Evolutionary conservation across 305 asterid genomes (phyloP).

Genomic region (Vinca major): DNA sequence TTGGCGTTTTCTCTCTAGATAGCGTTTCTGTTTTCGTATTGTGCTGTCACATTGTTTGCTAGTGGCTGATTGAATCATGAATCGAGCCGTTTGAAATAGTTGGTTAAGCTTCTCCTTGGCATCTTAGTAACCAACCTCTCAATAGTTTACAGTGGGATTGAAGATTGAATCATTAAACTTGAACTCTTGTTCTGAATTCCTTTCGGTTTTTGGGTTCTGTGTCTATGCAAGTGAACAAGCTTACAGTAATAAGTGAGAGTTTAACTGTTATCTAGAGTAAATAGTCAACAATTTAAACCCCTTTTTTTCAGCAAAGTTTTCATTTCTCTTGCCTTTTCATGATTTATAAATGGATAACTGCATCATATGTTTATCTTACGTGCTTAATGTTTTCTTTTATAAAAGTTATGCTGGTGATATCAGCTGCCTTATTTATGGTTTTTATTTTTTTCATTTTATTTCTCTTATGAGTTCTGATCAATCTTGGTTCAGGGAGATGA

Average conservation of each 20-base stretch:
- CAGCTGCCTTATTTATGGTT: neutral
- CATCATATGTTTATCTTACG: neutral
- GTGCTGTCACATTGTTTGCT: no score
- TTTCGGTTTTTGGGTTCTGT: neutral
- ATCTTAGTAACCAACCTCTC: no score
- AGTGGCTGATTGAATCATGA: no score
- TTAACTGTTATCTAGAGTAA: neutral
- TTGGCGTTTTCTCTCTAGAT: no score
- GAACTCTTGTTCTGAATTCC: neutral
- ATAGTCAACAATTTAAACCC: neutral
- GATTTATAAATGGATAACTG: neutral
- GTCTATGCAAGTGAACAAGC: neutral
- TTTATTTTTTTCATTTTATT: slow-evolving; percentile 5
- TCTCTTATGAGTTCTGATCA: slow-evolving; percentile 14
- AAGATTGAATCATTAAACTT: neutral
- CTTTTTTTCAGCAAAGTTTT: neutral
- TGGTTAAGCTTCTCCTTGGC: no score
- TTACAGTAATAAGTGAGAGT: neutral
- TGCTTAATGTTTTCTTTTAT: slow-evolving; percentile 3
- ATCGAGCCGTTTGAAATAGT: no score
- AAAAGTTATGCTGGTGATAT: slow-evolving; percentile 6
- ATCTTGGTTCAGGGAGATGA: slow-evolving; percentile 41
- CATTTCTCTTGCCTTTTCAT: neutral
- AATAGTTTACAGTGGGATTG: neutral
- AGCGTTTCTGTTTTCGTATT: no score